Percentiles rank a stretch among this genome's conserved stretches.
phyloP scores from a whole-genome alignment of 2,329 filamentous ascomycete genomes.

The Aureobasidium leucospermi region DNA sequence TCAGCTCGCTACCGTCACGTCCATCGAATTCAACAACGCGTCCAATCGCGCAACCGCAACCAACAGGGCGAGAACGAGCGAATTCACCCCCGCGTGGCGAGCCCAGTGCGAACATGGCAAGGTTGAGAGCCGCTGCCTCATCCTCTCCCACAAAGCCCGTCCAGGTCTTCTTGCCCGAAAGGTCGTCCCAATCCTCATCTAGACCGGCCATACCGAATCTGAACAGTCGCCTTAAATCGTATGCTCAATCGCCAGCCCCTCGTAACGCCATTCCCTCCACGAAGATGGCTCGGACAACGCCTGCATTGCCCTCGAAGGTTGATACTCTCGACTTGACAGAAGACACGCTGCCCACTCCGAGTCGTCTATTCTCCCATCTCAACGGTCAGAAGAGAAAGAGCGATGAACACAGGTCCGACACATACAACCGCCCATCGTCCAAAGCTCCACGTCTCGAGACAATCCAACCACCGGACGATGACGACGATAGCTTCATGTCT shows the following conservation, averaged over 20 bases:
- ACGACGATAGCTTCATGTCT: conserved; percentile 27
- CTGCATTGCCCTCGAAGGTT: conserved; percentile 17
- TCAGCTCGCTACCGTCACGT: neutral
- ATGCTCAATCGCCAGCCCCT: neutral
- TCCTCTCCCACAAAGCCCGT: conserved; percentile 18
- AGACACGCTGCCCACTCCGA: conserved; percentile 18
- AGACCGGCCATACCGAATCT: neutral
- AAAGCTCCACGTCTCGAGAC: conserved; percentile 4
- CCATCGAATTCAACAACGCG: neutral
- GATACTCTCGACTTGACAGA: conserved; percentile 31
- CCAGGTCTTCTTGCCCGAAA: neutral
- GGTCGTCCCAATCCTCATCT: neutral
- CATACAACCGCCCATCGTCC: neutral
- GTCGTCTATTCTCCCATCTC: conserved; percentile 1
- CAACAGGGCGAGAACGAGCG: neutral
- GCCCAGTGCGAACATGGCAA: conserved; percentile 33
- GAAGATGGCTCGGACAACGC: neutral
- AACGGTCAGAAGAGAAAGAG: conserved; percentile 39
- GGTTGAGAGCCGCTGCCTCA: conserved; percentile 36
- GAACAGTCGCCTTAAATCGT: neutral
- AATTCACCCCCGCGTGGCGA: conserved; percentile 1
- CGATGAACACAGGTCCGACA: conserved; percentile 30
- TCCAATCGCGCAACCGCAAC: neutral
- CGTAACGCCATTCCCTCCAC: neutral
- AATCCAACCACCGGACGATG: neutral